Evolutionary conservation across 192 early-diverging fungal species (phyloP).

Genomic region (Geranomyces michiganensis): DNA sequence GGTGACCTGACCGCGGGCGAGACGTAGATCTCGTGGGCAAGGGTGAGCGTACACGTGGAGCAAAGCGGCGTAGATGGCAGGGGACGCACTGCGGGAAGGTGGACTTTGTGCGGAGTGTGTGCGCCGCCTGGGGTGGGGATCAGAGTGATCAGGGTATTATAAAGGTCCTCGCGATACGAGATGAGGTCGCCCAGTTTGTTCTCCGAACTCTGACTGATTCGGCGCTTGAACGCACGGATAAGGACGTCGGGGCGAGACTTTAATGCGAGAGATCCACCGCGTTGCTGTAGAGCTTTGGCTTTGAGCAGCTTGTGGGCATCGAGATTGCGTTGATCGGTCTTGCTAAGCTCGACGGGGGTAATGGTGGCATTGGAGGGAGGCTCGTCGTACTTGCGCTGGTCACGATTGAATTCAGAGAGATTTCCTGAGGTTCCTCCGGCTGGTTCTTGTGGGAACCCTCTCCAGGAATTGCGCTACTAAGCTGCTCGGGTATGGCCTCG

Average conservation of each 20-base stretch:
- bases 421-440: background rate
- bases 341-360: background rate
- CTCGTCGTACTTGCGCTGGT: background rate
- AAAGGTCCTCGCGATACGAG: constrained; percentile 20
- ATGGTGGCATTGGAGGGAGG: background rate
- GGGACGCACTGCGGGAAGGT: background rate
- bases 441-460: background rate
- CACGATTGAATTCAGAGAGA: background rate
- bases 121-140: background rate
- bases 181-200: constrained; percentile 23
- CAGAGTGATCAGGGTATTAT: background rate
- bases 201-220: constrained; percentile 18
- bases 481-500: background rate
- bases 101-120: background rate
- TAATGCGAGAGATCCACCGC: background rate
- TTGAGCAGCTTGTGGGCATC: background rate
- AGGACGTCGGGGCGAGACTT: constrained; percentile 1
- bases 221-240: constrained; percentile 14
- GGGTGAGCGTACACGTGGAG: background rate
- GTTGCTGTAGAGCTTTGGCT: background rate
- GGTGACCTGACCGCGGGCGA: constrained; percentile 11
- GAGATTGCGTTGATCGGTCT: background rate
- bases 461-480: background rate
- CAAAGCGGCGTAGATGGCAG: constrained; percentile 14
- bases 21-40: constrained; percentile 5